phyloP scores from a whole-genome alignment of 768 basidiomycete species.

The Neoboletus magnificus region DNA sequence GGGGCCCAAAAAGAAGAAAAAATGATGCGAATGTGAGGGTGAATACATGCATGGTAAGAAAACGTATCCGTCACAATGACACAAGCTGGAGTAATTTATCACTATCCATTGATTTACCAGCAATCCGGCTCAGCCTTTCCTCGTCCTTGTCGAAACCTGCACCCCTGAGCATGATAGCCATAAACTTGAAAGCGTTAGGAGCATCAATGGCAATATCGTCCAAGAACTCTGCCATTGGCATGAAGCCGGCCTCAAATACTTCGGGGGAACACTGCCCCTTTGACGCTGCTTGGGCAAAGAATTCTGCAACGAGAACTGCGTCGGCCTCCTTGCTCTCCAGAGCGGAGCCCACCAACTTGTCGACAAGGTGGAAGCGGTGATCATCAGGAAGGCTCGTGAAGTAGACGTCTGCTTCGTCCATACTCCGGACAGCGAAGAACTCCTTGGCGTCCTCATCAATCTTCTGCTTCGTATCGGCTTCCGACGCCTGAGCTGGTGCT shows the following conservation, averaged over 20 bases:
- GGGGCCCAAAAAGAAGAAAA: slow-evolving; percentile 4
- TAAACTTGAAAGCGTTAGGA: slow-evolving; percentile 76
- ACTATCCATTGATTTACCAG: slow-evolving; percentile 57
- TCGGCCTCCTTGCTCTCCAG: slow-evolving; percentile 82
- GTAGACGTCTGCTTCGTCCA: slow-evolving; percentile 87
- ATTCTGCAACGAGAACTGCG: slow-evolving; percentile 69
- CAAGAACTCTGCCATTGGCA: slow-evolving; percentile 65
- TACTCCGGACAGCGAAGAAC: slow-evolving; percentile 78
- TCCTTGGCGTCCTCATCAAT: slow-evolving; percentile 82
- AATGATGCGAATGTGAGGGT: slow-evolving; percentile 12
- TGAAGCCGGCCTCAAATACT: slow-evolving; percentile 74
- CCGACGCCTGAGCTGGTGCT: slow-evolving; percentile 49
- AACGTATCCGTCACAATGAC: slow-evolving; percentile 34
- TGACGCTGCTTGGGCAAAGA: slow-evolving; percentile 61
- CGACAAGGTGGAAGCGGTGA: slow-evolving; percentile 64
- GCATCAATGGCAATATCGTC: slow-evolving; percentile 91
- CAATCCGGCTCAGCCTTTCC: slow-evolving; percentile 52
- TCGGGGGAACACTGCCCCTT: slow-evolving; percentile 58
- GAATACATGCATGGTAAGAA: slow-evolving; percentile 12
- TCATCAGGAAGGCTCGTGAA: slow-evolving; percentile 69
- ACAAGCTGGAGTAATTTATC: slow-evolving; percentile 59
- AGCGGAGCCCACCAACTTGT: slow-evolving; percentile 68
- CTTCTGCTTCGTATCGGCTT: slow-evolving; percentile 67
- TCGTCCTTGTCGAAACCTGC: slow-evolving; percentile 58
- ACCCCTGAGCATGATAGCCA: slow-evolving; percentile 72